Evolutionary conservation across 2,329 filamentous ascomycete genomes (phyloP), one percentile per base, ranked within the genome.

Genomic region (Botrytis fragariae): DNA sequence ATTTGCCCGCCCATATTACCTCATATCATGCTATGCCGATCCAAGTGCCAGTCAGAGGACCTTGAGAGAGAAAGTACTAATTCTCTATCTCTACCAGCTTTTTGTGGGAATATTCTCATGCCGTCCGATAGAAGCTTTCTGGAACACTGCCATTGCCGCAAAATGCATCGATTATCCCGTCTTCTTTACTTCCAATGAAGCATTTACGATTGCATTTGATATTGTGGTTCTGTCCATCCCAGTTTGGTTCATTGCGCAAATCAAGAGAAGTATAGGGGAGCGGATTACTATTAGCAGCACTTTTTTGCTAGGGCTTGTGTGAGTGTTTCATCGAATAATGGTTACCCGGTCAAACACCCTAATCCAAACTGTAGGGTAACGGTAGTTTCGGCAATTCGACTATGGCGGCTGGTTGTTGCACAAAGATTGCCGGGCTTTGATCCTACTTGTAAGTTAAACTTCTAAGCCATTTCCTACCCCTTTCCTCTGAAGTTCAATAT

Each of bases 101-200:
- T 25, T 64, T 42, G 35, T 54, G 18, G 59, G 59, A 42, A 42
- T 71, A 8, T 64, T 64, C 12, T 51, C 35, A 25, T 71, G 60
- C 12, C 22, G 39, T 29, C 60, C 69, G 6, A n/a, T 71, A n/a
- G 45, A 32, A 25, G 45, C 32, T 18, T 71, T 64, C n/a, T 71
- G 60, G 69, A 35, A 71, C 51, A n/a, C 16, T 12, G 20, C 22
- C 7, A 4, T 54, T 29, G 7, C 45, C n/a, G 45, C 64, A 39
- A n/a, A 64, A 51, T 71, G 60, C 20, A 51, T 64, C 29, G 29
- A 48, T 35, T 54, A 37, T 22, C 25, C 59, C 9, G 32, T 71
- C 60, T 51, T 71, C 32, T 71, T 63, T 48, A 72, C 51, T 20
- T 61, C 57, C 6, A 72, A 60, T 10, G 63, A 72, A 72, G 62